Evolutionary conservation across 306 rosid species (phyloP), one percentile per base, ranked within the genome.

Genomic region (Rosa multiflora): DNA sequence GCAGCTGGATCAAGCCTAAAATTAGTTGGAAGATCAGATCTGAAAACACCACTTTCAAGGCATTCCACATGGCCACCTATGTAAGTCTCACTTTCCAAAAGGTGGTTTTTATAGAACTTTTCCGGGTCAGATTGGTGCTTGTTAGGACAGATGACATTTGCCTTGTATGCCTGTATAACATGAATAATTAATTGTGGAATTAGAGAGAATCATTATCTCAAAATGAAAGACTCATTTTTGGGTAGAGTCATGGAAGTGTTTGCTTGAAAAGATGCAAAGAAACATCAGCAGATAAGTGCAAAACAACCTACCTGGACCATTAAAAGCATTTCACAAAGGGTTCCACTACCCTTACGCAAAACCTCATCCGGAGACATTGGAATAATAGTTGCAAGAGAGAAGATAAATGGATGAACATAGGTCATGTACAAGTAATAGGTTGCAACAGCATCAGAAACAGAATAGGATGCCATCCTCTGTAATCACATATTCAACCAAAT

Each of bases 321-420:
- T 64, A 95, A 91, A 90, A 95, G 96, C 99, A 95, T 95, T 88
- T 95, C 99, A 85, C 98, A 94, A 58, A 94, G 97, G 74, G 98
- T 94, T 85, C 98, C 98, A 85, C 97, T 92, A 80, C 99, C 99
- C 86, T 95, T 95, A 79, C 99, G 98, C 89, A 95, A 90, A 82
- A 95, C 99, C 90, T 95, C 99, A 78, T 95, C 99, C 43, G 99
- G 99, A 81, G 96, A 83, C 99, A 95, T 95, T 83, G 99, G 99
- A 78, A 95, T 95, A 78, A 95, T 95, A 72, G 99, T 95, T 49
- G 99, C 98, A 72, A 95, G 94, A 79, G 99, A 95, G 86, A 95
- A 95, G 76, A 95, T 95, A 82, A 95, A 95, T 62, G 99, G 99
- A 88, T 95, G 99, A 73, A 95, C 98, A 82, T 92, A 95, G 73